A percentile compares a stretch with the other conserved stretches of the same genome.
Conservation (phyloP, 169 alveolate species). For the Babesia ovis region DNA sequence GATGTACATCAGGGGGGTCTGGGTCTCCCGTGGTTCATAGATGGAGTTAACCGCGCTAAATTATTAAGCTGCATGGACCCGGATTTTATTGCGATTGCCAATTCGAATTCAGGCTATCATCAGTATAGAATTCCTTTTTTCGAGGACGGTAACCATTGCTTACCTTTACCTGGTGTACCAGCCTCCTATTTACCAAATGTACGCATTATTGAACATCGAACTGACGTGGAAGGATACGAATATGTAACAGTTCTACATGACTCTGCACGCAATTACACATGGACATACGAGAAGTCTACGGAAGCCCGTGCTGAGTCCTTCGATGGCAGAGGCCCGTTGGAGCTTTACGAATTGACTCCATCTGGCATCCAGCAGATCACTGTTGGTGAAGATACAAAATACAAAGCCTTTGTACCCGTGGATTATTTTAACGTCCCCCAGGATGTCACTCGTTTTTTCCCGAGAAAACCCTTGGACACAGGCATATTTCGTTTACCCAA, state of each 20-base stretch:
- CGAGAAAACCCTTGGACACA: constrained; percentile 73
- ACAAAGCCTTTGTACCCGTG: constrained; percentile 62
- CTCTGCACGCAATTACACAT: constrained; percentile 72
- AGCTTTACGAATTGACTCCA: constrained; percentile 38
- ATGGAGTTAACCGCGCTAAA: constrained; percentile 60
- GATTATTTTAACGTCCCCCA: constrained; percentile 67
- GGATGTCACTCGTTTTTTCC: constrained; percentile 34
- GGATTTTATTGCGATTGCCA: constrained; percentile 48
- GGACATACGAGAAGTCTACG: constrained; percentile 68
- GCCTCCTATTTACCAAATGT: constrained; percentile 69
- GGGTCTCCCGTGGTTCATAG: constrained; percentile 70
- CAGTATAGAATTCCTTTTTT: constrained; percentile 38
- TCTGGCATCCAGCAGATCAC: constrained; percentile 33
- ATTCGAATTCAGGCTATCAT: not conserved
- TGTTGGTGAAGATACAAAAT: not conserved
- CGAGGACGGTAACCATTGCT: constrained; percentile 59
- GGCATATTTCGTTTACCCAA: constrained; percentile 80
- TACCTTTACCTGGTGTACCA: constrained; percentile 69
- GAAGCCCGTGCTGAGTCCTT: constrained; percentile 30
- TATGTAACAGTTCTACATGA: constrained; percentile 76
- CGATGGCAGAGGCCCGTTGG: constrained; percentile 47
- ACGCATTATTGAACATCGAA: constrained; percentile 70
- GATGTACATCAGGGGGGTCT: constrained; percentile 43
- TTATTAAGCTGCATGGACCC: constrained; percentile 49
- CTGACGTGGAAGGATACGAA: constrained; percentile 76